These are phyloP conservation scores for Karstenula rhodostoma DNA, from an alignment of 2,329 filamentous ascomycete genomes.

Conservation along the genomic window DNA sequence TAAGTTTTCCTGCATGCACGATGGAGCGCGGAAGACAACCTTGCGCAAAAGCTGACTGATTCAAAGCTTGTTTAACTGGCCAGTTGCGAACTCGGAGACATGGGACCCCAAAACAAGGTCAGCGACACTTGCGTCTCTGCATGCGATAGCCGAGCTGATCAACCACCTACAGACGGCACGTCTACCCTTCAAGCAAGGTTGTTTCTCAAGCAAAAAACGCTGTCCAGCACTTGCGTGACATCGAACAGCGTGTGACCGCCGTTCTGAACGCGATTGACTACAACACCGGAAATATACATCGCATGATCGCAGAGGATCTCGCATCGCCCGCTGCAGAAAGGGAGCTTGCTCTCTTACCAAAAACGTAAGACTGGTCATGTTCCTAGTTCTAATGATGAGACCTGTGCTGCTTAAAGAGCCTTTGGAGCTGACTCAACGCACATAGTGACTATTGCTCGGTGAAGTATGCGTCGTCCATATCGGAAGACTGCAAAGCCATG, in stretches of 20 bases:
- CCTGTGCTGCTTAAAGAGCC: background rate
- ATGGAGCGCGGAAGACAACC: no score
- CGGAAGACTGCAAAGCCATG: conserved; percentile 17
- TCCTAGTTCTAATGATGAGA: background rate
- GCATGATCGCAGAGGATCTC: conserved; percentile 18
- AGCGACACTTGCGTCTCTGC: background rate
- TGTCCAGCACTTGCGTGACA: background rate
- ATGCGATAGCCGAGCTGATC: background rate
- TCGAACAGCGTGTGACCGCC: conserved; percentile 11
- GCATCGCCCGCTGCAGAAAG: background rate
- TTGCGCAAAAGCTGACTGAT: background rate
- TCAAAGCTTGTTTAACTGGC: background rate
- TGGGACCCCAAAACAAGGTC: background rate
- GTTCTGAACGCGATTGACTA: conserved; percentile 13
- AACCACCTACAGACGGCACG: conserved; percentile 2
- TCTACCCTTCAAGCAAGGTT: conserved; percentile 11
- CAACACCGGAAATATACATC: conserved; percentile 17
- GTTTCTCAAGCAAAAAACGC: background rate
- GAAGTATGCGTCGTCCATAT: conserved; percentile 6
- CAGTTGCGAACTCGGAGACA: background rate
- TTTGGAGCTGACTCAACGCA: background rate
- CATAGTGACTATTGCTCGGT: conserved; percentile 16
- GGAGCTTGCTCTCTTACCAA: conserved; percentile 20
- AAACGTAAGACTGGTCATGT: conserved; percentile 10
- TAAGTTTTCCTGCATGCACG: background rate